Conservation (phyloP, 2,329 filamentous ascomycete species). For the Pyricularia grisea region DNA sequence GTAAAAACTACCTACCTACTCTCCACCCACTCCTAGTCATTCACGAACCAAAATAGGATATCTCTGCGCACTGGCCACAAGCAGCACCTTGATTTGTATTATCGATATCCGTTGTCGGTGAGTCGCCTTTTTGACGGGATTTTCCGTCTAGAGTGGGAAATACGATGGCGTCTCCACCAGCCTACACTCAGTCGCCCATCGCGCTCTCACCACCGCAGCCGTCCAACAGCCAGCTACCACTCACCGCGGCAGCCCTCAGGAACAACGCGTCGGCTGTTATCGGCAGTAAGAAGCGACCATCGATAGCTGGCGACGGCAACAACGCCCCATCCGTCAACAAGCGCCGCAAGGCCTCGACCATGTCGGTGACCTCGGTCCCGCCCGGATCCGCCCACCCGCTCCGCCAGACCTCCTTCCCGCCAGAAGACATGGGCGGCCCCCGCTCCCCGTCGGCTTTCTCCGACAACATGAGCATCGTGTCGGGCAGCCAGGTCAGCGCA, state of each 20-base stretch:
- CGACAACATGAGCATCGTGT: slow-evolving; percentile 49
- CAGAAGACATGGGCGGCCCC: slow-evolving; percentile 39
- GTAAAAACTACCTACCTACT: neutral
- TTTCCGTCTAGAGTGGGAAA: slow-evolving; percentile 9
- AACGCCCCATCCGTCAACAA: slow-evolving; percentile 49
- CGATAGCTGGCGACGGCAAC: slow-evolving; percentile 3
- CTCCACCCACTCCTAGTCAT: neutral
- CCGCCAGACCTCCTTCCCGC: slow-evolving; percentile 73
- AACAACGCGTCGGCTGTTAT: neutral
- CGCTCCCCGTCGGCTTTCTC: slow-evolving; percentile 60
- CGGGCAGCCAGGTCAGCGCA: slow-evolving; percentile 48
- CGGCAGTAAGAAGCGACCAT: slow-evolving; percentile 44
- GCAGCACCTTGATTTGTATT: neutral
- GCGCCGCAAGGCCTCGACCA: slow-evolving; percentile 60
- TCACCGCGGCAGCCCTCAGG: slow-evolving; percentile 8
- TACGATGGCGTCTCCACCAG: slow-evolving; percentile 37
- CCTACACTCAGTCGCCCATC: slow-evolving; percentile 37
- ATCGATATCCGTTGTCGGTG: neutral
- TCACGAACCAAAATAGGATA: neutral
- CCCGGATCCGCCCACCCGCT: slow-evolving; percentile 52
- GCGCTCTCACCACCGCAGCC: slow-evolving; percentile 47
- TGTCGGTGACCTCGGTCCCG: slow-evolving; percentile 40
- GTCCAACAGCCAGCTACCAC: slow-evolving; percentile 38
- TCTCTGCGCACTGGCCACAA: slow-evolving; percentile 1
- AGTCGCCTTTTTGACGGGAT: slow-evolving; percentile 6